Evolutionary conservation across 768 basidiomycete species (phyloP), one percentile per base, ranked within the genome.

Genomic region (Coprinopsis marcescibilis): DNA sequence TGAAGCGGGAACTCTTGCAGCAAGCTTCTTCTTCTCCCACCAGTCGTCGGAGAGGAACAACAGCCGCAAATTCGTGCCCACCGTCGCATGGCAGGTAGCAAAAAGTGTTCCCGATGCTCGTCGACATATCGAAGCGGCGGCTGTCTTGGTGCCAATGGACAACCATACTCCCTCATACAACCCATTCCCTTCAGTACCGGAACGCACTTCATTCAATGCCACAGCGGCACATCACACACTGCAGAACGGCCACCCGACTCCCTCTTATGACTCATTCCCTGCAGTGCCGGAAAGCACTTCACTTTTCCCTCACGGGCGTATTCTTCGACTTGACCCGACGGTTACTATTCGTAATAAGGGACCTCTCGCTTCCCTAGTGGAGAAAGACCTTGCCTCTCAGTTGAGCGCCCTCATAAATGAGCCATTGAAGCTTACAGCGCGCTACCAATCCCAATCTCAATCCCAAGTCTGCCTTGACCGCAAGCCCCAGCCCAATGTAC

Each of bases 81-180:
- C 45, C 24, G 27, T 46, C 15, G 45, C 45, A 24, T 46, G 30
- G 14, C 45, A 46, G 24, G 12, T 46, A 4, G 45, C 35, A 10
- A 24, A 37, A 11, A 17, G 14, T 6, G 19, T 25, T 15, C 23
- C 35, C 15, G 20, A 19, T 8, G 3, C 39, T 7, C 34, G 23
- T 12, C 12, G 4, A 3, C 1, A 15, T 20, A 46, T 38, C 8
- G 12, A 14, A 15, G 36, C 20, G 3, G 36, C 36, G 12, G 26
- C 39, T 5, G 26, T 17, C 12, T 14, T 4, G 15, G 45, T 38
- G 10, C 30, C 15, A 19, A 29, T 46, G 8, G 27, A 38, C 36
- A 13, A 26, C 8, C 30, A 26, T 17, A 14, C 30, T 13, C 20
- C 39, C 6, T 2, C 26, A 34, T 34, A 14, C 5, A 34, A 46